Conservation (phyloP, 1,284 basidiomycete genomes). For the Rhodotorula sp. region DNA sequence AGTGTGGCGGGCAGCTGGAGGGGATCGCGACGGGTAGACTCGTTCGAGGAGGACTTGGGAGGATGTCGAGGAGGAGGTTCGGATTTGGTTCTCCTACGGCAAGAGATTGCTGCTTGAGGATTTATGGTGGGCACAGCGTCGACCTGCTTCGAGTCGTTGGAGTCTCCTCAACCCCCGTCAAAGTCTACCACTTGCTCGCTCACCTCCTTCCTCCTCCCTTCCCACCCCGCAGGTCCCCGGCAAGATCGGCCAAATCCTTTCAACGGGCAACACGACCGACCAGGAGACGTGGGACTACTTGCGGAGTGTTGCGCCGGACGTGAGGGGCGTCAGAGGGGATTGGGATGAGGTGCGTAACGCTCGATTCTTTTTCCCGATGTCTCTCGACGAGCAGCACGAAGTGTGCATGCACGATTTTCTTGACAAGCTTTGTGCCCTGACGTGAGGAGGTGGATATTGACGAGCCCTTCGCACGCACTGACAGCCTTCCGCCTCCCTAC, state of each 20-base stretch:
- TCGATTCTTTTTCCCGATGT: slow-evolving; percentile 59
- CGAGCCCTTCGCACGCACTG: not conserved
- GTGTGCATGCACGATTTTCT: too few relatives aligned
- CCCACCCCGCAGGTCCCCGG: slow-evolving; percentile 62
- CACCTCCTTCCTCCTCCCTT: not conserved
- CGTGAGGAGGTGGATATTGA: not conserved
- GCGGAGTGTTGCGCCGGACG: slow-evolving; percentile 92
- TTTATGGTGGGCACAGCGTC: too few relatives aligned
- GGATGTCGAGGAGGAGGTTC: not conserved
- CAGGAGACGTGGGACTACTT: slow-evolving; percentile 96
- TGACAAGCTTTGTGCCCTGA: too few relatives aligned
- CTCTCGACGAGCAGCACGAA: too few relatives aligned
- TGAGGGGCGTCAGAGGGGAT: slow-evolving; percentile 88
- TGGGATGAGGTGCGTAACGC: slow-evolving; percentile 69
- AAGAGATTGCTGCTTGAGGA: not conserved
- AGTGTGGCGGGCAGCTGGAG: too few relatives aligned
- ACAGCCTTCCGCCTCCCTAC: slow-evolving; percentile 58
- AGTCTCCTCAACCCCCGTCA: not conserved
- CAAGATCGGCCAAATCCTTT: slow-evolving; percentile 97
- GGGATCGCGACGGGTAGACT: too few relatives aligned
- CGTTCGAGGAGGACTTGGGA: not conserved
- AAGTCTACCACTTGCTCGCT: not conserved
- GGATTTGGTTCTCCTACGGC: not conserved
- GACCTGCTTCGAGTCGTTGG: not conserved
- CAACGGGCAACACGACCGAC: slow-evolving; percentile 97